Conservation (phyloP, 2,329 filamentous ascomycete genomes). For the Colletotrichum spinosum region DNA sequence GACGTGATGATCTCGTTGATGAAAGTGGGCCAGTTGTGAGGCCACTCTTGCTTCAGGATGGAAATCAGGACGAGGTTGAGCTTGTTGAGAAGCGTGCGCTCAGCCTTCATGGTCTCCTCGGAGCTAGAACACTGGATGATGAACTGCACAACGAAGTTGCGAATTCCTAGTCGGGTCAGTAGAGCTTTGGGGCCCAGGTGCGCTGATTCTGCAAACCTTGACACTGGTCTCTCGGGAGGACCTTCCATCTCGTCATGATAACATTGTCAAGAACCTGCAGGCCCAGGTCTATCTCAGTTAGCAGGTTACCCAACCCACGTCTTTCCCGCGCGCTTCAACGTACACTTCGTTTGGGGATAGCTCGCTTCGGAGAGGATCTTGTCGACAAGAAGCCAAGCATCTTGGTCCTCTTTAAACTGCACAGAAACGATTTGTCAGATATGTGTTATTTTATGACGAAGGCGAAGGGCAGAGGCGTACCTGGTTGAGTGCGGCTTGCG, state of each 20-base stretch:
- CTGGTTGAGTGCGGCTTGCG: constrained; percentile 92
- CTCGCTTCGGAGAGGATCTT: constrained; percentile 94
- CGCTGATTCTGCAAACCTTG: constrained; percentile 66
- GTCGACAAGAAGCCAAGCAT: constrained; percentile 97
- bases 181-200: constrained; percentile 7
- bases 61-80: constrained; percentile 97
- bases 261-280: constrained; percentile 98
- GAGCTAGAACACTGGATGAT: constrained; percentile 94
- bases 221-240: constrained; percentile 94
- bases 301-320: constrained; percentile 2
- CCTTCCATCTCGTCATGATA: constrained; percentile 99
- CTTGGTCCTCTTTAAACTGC: constrained; percentile 98
- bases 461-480: constrained; percentile 61
- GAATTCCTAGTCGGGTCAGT: constrained; percentile 75
- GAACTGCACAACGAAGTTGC: constrained; percentile 98
- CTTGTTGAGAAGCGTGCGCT: constrained; percentile 96
- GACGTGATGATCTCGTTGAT: constrained; percentile 99
- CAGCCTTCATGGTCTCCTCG: constrained; percentile 85
- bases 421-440: constrained; percentile 44
- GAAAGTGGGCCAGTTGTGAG: constrained; percentile 99
- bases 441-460: not conserved
- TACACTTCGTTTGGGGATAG: constrained; percentile 97
- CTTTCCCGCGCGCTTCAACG: constrained; percentile 48
- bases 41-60: constrained; percentile 99
- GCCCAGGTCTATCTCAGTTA: constrained; percentile 75